phyloP scores from a whole-genome alignment of 768 basidiomycete species.

The Serendipita sp. region DNA sequence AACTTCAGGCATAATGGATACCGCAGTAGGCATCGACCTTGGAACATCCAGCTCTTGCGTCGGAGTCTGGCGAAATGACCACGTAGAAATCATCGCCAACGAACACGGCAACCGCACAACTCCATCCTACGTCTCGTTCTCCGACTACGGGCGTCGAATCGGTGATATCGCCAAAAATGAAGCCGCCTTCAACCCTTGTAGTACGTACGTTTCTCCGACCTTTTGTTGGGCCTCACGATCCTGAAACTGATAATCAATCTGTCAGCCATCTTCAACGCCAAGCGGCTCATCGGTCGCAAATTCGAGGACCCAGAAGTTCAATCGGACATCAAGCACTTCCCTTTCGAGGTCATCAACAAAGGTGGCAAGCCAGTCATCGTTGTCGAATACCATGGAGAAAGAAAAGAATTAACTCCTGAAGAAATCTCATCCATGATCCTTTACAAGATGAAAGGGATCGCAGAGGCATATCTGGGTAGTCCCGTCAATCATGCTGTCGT shows the following conservation, averaged over 20 bases:
- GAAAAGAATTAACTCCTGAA: slow-evolving; percentile 34
- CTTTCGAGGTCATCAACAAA: slow-evolving; percentile 21
- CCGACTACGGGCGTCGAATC: slow-evolving; percentile 89
- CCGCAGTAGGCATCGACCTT: slow-evolving; percentile 83
- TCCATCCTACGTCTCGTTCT: slow-evolving; percentile 91
- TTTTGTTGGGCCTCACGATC: no score
- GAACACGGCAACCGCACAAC: slow-evolving; percentile 93
- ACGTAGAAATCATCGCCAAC: slow-evolving; percentile 96
- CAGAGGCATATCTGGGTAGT: slow-evolving; percentile 31
- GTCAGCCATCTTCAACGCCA: slow-evolving; percentile 37
- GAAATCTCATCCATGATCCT: slow-evolving; percentile 31
- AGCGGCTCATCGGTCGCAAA: slow-evolving; percentile 34
- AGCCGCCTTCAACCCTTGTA: slow-evolving; percentile 94
- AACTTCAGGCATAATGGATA: slow-evolving; percentile 24
- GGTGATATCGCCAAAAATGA: slow-evolving; percentile 99
- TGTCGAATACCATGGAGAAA: slow-evolving; percentile 32
- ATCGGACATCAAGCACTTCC: slow-evolving; percentile 29
- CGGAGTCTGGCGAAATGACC: slow-evolving; percentile 99
- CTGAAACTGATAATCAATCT: no score
- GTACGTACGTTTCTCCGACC: slow-evolving; percentile 33
- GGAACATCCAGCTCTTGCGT: slow-evolving; percentile 91
- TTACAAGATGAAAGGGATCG: slow-evolving; percentile 33
- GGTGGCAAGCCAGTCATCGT: slow-evolving; percentile 35
- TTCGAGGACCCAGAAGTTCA: slow-evolving; percentile 30
- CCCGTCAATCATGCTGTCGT: slow-evolving; percentile 33